phyloP scores from a whole-genome alignment of 345 rosid species.

The Crucihimalaya himalaica region DNA sequence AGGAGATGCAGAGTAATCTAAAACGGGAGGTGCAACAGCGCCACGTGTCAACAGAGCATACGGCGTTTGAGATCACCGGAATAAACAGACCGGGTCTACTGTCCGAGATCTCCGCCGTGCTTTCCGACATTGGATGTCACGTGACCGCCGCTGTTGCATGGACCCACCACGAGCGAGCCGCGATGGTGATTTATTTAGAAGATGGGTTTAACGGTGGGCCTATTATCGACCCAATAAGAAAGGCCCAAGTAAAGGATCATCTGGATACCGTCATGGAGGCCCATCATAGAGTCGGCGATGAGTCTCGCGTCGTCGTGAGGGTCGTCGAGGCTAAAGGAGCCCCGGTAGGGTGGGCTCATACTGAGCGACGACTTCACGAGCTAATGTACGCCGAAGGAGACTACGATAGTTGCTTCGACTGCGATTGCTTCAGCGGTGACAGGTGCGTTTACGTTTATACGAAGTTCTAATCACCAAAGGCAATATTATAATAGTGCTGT shows the following conservation, averaged over 20 bases:
- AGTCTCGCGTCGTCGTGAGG: constrained; percentile 26
- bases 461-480: neutral
- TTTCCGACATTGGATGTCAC: constrained; percentile 65
- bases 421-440: constrained; percentile 48
- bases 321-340: constrained; percentile 60
- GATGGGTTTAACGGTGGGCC: constrained; percentile 63
- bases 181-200: constrained; percentile 70
- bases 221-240: constrained; percentile 45
- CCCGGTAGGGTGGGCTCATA: constrained; percentile 57
- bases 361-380: constrained; percentile 88
- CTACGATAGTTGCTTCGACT: constrained; percentile 57
- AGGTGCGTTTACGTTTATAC: constrained; percentile 26
- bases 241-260: constrained; percentile 58
- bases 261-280: constrained; percentile 66
- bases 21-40: constrained; percentile 56
- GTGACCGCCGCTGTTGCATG: constrained; percentile 70
- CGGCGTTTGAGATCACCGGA: constrained; percentile 75
- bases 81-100: constrained; percentile 75
- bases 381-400: constrained; percentile 68
- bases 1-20: constrained; percentile 47
- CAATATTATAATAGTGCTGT: neutral
- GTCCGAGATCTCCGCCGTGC: constrained; percentile 77
- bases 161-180: constrained; percentile 77
- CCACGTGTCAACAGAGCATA: constrained; percentile 63
- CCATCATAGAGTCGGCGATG: constrained; percentile 58